These are phyloP conservation scores for Balamuthia mandrillaris DNA, from an alignment of 208 protist species.

Conservation along the genomic window DNA sequence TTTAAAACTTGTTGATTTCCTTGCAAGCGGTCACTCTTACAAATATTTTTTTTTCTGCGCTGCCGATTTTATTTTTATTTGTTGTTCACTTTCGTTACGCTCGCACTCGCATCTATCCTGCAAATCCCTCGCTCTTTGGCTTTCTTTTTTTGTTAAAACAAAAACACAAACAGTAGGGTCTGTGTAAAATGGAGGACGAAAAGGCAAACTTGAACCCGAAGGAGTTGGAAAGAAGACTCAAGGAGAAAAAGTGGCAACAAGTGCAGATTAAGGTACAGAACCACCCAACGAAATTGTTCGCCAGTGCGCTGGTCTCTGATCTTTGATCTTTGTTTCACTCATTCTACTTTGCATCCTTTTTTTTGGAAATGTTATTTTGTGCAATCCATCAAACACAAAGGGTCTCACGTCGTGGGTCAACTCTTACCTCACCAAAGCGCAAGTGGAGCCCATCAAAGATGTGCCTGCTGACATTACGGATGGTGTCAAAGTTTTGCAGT, in stretches of 20 bases:
- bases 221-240: not conserved
- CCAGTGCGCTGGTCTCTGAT: not conserved
- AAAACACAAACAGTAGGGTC: too few relatives aligned
- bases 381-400: not conserved
- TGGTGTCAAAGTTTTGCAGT: not conserved
- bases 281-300: not conserved
- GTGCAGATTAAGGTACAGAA: conserved; percentile 24
- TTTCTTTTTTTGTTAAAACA: too few relatives aligned
- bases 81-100: too few relatives aligned
- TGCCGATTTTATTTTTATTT: too few relatives aligned
- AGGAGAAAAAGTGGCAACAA: conserved; percentile 18
- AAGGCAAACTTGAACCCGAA: not conserved
- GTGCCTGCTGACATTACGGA: not conserved
- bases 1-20: too few relatives aligned
- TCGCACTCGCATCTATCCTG: too few relatives aligned
- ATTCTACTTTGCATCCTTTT: not conserved
- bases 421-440: not conserved
- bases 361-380: not conserved
- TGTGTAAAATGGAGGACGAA: too few relatives aligned
- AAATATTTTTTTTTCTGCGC: too few relatives aligned
- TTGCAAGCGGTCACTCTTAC: too few relatives aligned
- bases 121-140: too few relatives aligned
- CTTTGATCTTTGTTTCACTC: not conserved
- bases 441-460: not conserved
- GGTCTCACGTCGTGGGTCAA: conserved; percentile 17